Percentiles rank a stretch among this genome's conserved stretches.
Evolutionary conservation across 345 rosid species (phyloP).

Genomic region (Kandelia obovata): DNA sequence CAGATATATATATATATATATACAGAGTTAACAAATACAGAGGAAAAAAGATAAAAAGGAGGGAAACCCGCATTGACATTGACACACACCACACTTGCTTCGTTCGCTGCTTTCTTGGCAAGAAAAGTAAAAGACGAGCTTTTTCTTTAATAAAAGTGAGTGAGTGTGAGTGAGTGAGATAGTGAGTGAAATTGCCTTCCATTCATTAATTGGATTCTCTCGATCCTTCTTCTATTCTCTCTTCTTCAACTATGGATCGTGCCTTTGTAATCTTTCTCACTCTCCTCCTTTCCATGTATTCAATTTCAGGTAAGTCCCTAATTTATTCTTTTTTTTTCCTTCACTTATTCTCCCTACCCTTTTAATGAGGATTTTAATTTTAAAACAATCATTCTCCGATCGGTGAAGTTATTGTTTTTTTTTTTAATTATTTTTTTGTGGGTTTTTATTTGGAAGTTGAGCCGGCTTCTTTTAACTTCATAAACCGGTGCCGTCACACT

Average conservation of each 20-base stretch:
- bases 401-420: not conserved
- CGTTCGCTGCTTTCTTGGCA: not conserved
- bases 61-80: not conserved
- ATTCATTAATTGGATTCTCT: not conserved
- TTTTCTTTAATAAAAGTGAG: no score
- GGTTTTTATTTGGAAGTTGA: constrained; percentile 29
- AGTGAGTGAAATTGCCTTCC: not conserved
- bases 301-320: constrained; percentile 36
- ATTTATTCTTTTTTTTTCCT: no score
- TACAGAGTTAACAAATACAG: not conserved
- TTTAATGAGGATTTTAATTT: no score
- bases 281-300: constrained; percentile 24
- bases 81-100: not conserved
- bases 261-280: constrained; percentile 20
- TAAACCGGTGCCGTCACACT: constrained; percentile 65
- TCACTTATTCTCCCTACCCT: no score
- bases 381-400: no score
- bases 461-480: constrained; percentile 59
- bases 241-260: constrained; percentile 32
- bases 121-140: constrained; percentile 30
- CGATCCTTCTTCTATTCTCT: not conserved
- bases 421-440: not conserved
- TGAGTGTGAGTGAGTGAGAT: no score
- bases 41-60: not conserved
- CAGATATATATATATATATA: no score